Evolutionary conservation across 345 rosid species (phyloP), one percentile per base, ranked within the genome.

Genomic region (Boechera retrofracta): DNA sequence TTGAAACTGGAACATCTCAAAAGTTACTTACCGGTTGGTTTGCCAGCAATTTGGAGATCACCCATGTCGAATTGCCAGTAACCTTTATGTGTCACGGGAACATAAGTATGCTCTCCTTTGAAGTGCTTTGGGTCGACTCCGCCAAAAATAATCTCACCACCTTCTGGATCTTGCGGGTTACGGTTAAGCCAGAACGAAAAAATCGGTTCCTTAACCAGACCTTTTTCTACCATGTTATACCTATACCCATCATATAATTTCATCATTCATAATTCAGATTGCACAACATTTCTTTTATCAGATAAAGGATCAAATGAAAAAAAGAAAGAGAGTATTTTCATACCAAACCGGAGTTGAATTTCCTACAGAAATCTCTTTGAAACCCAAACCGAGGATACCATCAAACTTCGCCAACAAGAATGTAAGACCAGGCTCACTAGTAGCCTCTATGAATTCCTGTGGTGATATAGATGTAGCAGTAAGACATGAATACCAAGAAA

Each of bases 11-110:
- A 42, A 16, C 51, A 42, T 67, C 51, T 48, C 12, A 49, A 59
- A 31, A 18, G 51, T 39, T 74, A 74, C 71, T 76, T 79, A 88
- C 98, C 97, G 2, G 89, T 91, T 74, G 97, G 85, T 87, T 86
- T 84, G 69, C 92, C 95, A 76, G 83, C 86, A 74, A 94, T 71
- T 69, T 84, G 81, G 74, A 94, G 90, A 81, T 94, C 96, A 65
- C 91, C 94, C 96, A 90, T 86, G 57, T 94, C 90, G 68, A 94
- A 94, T 85, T 91, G 99, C 99, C 99, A 95, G 66, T 92, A 95
- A 69, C 98, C 98, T 81, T 90, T 89, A 75, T 58, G 87, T 24
- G 98, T 87, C 60, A 94, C 98, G 0, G 98, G 98, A 42, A 92
- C 98, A 82, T 83, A 87, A 31, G 95, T 92, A 78, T 94, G 98